Percentiles rank a stretch among this genome's conserved stretches.
Evolutionary conservation across 2,329 filamentous ascomycete genomes (phyloP).

Genomic region (Xylaria hypoxylon): DNA sequence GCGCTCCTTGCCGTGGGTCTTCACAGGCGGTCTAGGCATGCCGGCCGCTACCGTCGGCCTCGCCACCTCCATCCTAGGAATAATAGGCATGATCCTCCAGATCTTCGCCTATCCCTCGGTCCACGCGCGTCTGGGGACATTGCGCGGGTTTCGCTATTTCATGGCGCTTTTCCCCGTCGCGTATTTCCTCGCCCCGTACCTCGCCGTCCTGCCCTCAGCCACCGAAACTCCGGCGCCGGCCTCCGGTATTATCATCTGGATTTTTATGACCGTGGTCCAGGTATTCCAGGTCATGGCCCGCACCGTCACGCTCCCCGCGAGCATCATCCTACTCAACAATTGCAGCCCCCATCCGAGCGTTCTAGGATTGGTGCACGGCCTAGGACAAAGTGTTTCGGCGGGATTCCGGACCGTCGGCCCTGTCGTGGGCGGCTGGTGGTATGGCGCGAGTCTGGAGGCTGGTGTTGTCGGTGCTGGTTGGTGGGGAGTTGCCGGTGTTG

Average conservation of each 20-base stretch:
- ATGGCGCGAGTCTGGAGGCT: conserved; percentile 58
- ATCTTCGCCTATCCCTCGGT: conserved; percentile 75
- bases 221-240: conserved; percentile 57
- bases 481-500: conserved; percentile 63
- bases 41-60: conserved; percentile 74
- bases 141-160: conserved; percentile 74
- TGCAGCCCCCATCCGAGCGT: conserved; percentile 69
- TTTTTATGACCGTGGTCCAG: conserved; percentile 70
- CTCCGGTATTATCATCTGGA: conserved; percentile 66
- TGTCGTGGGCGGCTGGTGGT: conserved; percentile 62
- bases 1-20: conserved; percentile 62
- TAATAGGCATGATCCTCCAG: conserved; percentile 76
- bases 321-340: conserved; percentile 71
- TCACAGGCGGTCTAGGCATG: conserved; percentile 75
- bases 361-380: conserved; percentile 67
- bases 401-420: conserved; percentile 64
- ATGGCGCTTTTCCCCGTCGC: conserved; percentile 74
- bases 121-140: conserved; percentile 72
- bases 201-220: conserved; percentile 70
- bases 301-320: conserved; percentile 73
- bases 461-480: conserved; percentile 61
- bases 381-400: conserved; percentile 63
- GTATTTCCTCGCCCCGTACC: conserved; percentile 75
- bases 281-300: conserved; percentile 77
- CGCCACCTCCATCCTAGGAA: conserved; percentile 75